phyloP scores from a whole-genome alignment of 1,284 basidiomycete species.

The Inonotus obliquus region DNA sequence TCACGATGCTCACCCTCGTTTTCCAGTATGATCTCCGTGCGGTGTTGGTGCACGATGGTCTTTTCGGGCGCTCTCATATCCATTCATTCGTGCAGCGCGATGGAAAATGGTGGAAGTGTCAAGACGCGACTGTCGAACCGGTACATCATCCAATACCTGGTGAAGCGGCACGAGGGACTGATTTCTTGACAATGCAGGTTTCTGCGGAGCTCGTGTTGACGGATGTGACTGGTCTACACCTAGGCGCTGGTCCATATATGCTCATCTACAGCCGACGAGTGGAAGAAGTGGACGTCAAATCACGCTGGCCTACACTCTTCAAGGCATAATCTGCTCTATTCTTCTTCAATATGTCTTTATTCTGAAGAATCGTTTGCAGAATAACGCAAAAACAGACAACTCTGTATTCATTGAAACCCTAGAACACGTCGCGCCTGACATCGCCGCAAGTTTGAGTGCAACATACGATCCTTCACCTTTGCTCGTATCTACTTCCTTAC shows the following conservation, averaged over 20 bases:
- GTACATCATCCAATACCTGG: conserved; percentile 29
- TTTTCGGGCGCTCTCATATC: conserved; percentile 66
- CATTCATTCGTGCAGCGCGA: conserved; percentile 69
- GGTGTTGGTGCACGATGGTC: conserved; percentile 69
- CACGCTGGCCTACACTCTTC: conserved; percentile 9
- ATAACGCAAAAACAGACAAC: conserved; percentile 9
- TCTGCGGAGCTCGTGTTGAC: conserved; percentile 60
- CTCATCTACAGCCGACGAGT: conserved; percentile 59
- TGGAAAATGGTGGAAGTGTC: conserved; percentile 72
- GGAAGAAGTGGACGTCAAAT: conserved; percentile 12
- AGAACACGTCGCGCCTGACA: conserved; percentile 1
- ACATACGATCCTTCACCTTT: neutral
- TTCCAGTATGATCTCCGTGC: conserved; percentile 69
- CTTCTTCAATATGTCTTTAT: too few species aligned
- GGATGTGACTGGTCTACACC: conserved; percentile 63
- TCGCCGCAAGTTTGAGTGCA: conserved; percentile 2
- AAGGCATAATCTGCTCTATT: neutral
- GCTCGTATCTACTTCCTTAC: neutral
- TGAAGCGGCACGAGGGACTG: neutral
- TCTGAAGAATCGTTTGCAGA: neutral
- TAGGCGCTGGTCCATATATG: conserved; percentile 69
- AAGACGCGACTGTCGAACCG: conserved; percentile 65
- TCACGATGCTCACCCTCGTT: neutral
- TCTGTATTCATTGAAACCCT: neutral
- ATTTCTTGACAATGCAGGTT: conserved; percentile 39